These are phyloP conservation scores for Starmerella sirachaensis DNA, from an alignment of 805 yeast genomes.

Conservation along the genomic window DNA sequence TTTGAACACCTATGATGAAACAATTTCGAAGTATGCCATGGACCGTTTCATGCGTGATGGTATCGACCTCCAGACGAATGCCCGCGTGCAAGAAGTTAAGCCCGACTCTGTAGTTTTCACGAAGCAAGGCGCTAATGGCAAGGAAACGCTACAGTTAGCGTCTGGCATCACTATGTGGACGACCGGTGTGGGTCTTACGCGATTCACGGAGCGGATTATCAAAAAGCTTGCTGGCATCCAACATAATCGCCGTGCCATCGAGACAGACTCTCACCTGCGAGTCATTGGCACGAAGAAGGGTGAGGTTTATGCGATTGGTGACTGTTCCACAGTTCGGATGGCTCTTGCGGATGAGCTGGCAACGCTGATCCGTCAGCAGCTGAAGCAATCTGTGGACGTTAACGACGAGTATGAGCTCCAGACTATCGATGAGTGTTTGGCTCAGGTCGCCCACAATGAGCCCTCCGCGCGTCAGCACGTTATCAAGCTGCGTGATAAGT, in stretches of 20 bases:
- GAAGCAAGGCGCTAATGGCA: slow-evolving; percentile 35
- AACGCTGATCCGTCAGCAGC: slow-evolving; percentile 35
- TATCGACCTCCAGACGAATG: slow-evolving; percentile 50
- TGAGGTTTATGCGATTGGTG: slow-evolving; percentile 62
- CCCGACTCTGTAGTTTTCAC: slow-evolving; percentile 48
- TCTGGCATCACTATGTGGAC: slow-evolving; percentile 66
- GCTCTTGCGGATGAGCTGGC: slow-evolving; percentile 46
- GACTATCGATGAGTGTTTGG: slow-evolving; percentile 14
- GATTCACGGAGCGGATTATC: slow-evolving; percentile 46
- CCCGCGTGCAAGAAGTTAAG: slow-evolving; percentile 48
- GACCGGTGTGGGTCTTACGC: slow-evolving; percentile 60
- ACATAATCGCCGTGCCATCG: slow-evolving; percentile 56
- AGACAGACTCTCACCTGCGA: slow-evolving; percentile 60
- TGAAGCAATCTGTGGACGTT: slow-evolving; percentile 32
- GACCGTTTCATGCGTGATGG: slow-evolving; percentile 50
- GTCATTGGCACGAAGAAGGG: slow-evolving; percentile 58
- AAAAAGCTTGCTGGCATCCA: slow-evolving; percentile 38
- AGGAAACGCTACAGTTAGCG: slow-evolving; percentile 35
- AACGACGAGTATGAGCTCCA: slow-evolving; percentile 16
- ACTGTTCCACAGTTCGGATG: slow-evolving; percentile 55
- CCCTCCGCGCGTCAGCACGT: slow-evolving; percentile 23
- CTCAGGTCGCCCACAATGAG: slow-evolving; percentile 17
- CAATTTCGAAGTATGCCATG: slow-evolving; percentile 53
- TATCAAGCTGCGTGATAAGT: slow-evolving; percentile 18
- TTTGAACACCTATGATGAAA: slow-evolving; percentile 55